Percentiles rank a stretch among this genome's conserved stretches.
phyloP scores from a whole-genome alignment of 1,284 basidiomycete genomes.

The Ustilago esculenta region DNA sequence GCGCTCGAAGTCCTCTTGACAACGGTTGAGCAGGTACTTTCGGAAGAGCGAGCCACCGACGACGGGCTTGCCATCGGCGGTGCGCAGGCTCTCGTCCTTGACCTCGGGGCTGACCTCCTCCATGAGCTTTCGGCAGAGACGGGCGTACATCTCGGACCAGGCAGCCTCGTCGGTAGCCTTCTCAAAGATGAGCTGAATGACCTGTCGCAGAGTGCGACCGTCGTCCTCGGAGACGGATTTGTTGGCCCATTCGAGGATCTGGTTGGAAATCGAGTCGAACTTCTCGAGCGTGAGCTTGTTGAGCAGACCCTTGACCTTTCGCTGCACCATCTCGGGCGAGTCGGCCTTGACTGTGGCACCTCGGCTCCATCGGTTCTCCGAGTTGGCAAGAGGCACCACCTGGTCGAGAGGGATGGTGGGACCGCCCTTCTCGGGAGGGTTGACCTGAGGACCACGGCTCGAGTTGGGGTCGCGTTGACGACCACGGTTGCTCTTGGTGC shows the following conservation, averaged over 20 bases:
- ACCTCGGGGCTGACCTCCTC: conserved; percentile 85
- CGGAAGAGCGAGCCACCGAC: conserved; percentile 86
- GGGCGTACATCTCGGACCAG: conserved; percentile 97
- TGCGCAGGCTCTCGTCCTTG: conserved; percentile 76
- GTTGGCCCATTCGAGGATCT: conserved; percentile 94
- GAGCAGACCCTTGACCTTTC: conserved; percentile 90
- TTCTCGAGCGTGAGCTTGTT: conserved; percentile 98
- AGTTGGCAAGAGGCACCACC: conserved; percentile 78
- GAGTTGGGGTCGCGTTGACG: conserved; percentile 60
- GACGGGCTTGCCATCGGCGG: conserved; percentile 81
- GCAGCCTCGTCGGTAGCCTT: conserved; percentile 95
- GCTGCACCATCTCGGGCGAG: conserved; percentile 83
- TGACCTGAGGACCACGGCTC: conserved; percentile 57
- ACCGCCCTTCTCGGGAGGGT: conserved; percentile 67
- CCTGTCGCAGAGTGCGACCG: conserved; percentile 90
- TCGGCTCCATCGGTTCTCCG: conserved; percentile 82
- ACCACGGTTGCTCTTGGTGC: conserved; percentile 63
- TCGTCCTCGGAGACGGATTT: conserved; percentile 90
- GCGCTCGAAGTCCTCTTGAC: conserved; percentile 92
- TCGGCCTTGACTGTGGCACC: conserved; percentile 69
- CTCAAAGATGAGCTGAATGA: conserved; percentile 94
- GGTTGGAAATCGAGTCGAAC: conserved; percentile 92
- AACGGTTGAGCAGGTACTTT: conserved; percentile 89
- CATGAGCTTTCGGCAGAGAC: conserved; percentile 92
- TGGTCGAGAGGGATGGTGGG: conserved; percentile 69